A percentile compares a stretch with the other conserved stretches of the same genome.
These are phyloP conservation scores for Anthracocystis panici-leucophaei DNA, from an alignment of 1,284 basidiomycete genomes.

Conservation along the genomic window DNA sequence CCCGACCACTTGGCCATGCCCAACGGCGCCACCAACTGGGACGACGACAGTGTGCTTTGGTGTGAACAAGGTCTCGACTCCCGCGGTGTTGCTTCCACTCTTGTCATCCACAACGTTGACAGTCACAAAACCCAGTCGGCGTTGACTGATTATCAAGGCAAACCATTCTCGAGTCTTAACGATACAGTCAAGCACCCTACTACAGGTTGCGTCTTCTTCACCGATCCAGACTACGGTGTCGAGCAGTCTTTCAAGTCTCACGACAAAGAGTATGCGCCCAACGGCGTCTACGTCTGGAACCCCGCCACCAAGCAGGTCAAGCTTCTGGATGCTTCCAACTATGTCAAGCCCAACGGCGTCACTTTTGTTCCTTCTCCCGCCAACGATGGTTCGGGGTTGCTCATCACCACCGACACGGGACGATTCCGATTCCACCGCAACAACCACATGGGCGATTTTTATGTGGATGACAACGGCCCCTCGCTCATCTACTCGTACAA, in stretches of 20 bases:
- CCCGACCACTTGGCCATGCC: slow-evolving; percentile 37
- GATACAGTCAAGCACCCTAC: slow-evolving; percentile 47
- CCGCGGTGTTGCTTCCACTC: slow-evolving; percentile 25
- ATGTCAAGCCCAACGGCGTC: slow-evolving; percentile 53
- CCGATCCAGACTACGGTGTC: slow-evolving; percentile 57
- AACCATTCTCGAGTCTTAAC: slow-evolving; percentile 55
- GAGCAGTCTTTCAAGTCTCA: slow-evolving; percentile 49
- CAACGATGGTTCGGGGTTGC: slow-evolving; percentile 36
- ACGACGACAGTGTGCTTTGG: slow-evolving; percentile 46
- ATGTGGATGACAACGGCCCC: slow-evolving; percentile 34
- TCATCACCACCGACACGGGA: slow-evolving; percentile 49
- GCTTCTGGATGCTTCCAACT: slow-evolving; percentile 35
- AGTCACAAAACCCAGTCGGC: slow-evolving; percentile 10
- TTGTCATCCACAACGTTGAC: slow-evolving; percentile 36
- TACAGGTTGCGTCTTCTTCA: slow-evolving; percentile 51
- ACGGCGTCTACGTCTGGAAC: slow-evolving; percentile 49
- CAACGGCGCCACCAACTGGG: slow-evolving; percentile 47
- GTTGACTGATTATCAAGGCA: slow-evolving; percentile 26
- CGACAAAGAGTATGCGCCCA: slow-evolving; percentile 44
- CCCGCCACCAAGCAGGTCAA: slow-evolving; percentile 33
- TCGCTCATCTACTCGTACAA: slow-evolving; percentile 39
- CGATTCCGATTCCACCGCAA: slow-evolving; percentile 44
- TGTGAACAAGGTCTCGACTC: slow-evolving; percentile 49
- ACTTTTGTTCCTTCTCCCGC: slow-evolving; percentile 43
- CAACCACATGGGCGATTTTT: slow-evolving; percentile 39